Evolutionary conservation across 2,329 filamentous ascomycete genomes (phyloP).

Genomic region (Curvularia verruculosa): DNA sequence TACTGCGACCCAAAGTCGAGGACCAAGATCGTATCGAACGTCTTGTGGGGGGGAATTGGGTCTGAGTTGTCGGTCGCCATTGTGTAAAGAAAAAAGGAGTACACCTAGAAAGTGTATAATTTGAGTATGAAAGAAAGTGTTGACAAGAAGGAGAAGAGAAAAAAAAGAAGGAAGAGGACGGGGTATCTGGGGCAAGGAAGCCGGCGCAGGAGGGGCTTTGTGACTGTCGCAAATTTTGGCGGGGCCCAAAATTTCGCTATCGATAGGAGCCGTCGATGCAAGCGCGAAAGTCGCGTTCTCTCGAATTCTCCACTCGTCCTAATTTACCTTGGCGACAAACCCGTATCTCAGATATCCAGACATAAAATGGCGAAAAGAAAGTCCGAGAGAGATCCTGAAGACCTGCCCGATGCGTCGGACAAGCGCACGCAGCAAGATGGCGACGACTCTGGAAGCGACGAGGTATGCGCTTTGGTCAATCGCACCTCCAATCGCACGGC

Average conservation of each 20-base stretch:
- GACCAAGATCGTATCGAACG: slow-evolving; percentile 71
- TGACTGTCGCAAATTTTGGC: slow-evolving; percentile 25
- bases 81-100: slow-evolving; percentile 19
- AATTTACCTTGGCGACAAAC: neutral
- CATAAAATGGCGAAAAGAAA: slow-evolving; percentile 48
- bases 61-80: slow-evolving; percentile 50
- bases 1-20: slow-evolving; percentile 77
- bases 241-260: slow-evolving; percentile 22
- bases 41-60: slow-evolving; percentile 55
- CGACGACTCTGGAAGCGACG: slow-evolving; percentile 48
- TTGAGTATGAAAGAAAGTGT: slow-evolving; percentile 18
- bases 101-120: slow-evolving; percentile 11
- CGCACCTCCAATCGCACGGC: slow-evolving; percentile 16
- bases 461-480: slow-evolving; percentile 33
- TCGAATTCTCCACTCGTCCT: slow-evolving; percentile 5
- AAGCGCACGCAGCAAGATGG: slow-evolving; percentile 39
- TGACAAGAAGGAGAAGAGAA: slow-evolving; percentile 11
- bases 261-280: slow-evolving; percentile 6
- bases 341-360: neutral
- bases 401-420: slow-evolving; percentile 44
- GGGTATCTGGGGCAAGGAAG: slow-evolving; percentile 9
- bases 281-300: slow-evolving; percentile 13
- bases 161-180: slow-evolving; percentile 9
- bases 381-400: slow-evolving; percentile 41
- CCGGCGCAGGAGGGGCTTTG: slow-evolving; percentile 15